These are phyloP conservation scores for Rosa persica DNA, from an alignment of 306 rosid species.

Conservation along the genomic window DNA sequence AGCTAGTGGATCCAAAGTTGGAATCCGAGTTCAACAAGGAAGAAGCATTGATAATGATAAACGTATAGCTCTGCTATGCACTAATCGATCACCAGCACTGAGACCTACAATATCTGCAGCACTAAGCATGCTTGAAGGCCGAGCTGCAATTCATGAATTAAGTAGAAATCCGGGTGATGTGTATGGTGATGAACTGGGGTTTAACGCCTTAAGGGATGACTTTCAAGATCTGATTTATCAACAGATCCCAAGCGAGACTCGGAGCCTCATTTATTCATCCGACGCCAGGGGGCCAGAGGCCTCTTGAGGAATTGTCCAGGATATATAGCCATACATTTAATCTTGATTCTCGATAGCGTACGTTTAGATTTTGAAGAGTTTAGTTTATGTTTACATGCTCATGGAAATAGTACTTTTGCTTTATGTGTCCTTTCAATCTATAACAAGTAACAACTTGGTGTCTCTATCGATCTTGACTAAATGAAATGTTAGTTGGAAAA, in stretches of 20 bases:
- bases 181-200: slow-evolving; percentile 15
- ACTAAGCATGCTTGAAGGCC: slow-evolving; percentile 67
- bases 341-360: background rate
- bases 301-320: background rate
- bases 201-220: background rate
- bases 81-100: slow-evolving; percentile 41
- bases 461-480: background rate
- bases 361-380: background rate
- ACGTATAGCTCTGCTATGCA: slow-evolving; percentile 57
- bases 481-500: background rate
- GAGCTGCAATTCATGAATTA: slow-evolving; percentile 35
- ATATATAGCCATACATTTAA: background rate
- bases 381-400: no score
- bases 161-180: background rate
- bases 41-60: slow-evolving; percentile 43
- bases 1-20: slow-evolving; percentile 53
- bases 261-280: background rate
- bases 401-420: background rate
- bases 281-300: background rate
- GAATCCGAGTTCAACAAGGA: slow-evolving; percentile 39
- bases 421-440: background rate
- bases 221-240: background rate
- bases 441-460: background rate
- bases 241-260: background rate
- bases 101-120: slow-evolving; percentile 66